A percentile compares a stretch with the other conserved stretches of the same genome.
Evolutionary conservation across 257 asterid species (phyloP).

Genomic region (Solanum pinnatisectum): DNA sequence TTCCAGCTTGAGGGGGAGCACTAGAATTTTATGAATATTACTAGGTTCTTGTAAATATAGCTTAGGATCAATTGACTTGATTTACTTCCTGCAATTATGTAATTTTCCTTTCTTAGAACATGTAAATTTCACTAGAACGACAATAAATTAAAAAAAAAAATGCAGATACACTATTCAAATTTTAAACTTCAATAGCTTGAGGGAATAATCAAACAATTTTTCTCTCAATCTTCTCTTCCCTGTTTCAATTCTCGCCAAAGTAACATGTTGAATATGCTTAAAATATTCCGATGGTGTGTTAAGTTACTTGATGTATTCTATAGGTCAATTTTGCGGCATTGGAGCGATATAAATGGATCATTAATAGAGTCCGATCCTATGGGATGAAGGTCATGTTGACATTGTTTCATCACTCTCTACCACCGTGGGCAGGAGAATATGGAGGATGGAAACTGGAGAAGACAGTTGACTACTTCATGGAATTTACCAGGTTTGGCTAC

Average conservation of each 20-base stretch:
- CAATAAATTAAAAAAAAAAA: neutral
- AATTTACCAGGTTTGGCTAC: constrained; percentile 62
- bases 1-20: neutral
- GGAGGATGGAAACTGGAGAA: constrained; percentile 97
- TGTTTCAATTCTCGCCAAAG: neutral
- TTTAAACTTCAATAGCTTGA: neutral
- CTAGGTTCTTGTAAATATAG: neutral
- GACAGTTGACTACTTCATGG: constrained; percentile 79
- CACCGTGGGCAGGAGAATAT: constrained; percentile 98
- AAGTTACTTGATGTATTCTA: neutral
- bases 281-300: neutral
- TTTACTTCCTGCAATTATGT: neutral
- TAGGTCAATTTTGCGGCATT: constrained; percentile 87
- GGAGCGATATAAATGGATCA: constrained; percentile 94
- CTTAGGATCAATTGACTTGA: neutral
- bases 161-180: neutral
- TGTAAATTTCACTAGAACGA: neutral
- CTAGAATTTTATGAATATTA: neutral
- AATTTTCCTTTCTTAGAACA: neutral
- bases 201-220: neutral
- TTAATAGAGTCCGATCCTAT: constrained; percentile 60
- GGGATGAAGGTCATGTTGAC: constrained; percentile 99
- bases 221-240: neutral
- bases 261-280: neutral
- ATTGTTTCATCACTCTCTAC: constrained; percentile 92